Conservation (phyloP, 2,329 filamentous ascomycete species). For the Botryosphaeria dothidea region DNA sequence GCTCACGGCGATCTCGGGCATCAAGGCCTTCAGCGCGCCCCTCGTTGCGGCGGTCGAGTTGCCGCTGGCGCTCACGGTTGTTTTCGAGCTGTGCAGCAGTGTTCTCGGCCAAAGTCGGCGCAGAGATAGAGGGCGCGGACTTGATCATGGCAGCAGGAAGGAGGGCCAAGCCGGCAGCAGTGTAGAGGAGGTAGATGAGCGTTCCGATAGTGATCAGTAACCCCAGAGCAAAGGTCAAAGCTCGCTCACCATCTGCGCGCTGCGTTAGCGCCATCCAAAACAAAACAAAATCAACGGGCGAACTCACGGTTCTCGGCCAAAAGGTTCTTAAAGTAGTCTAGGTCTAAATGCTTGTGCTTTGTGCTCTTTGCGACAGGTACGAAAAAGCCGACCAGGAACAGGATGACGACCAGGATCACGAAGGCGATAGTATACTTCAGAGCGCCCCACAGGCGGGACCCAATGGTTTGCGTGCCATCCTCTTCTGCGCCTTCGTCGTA, state of each 20-base stretch:
- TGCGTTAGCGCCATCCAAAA: neutral
- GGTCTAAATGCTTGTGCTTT: conserved; percentile 65
- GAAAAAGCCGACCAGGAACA: conserved; percentile 94
- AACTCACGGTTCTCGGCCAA: conserved; percentile 74
- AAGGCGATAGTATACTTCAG: conserved; percentile 90
- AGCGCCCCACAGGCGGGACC: conserved; percentile 75
- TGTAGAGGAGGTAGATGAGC: conserved; percentile 84
- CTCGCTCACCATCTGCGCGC: conserved; percentile 74
- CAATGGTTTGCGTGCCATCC: conserved; percentile 71
- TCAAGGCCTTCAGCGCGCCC: conserved; percentile 75
- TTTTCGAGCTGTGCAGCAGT: conserved; percentile 79
- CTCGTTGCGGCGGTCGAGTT: conserved; percentile 81
- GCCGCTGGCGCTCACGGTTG: conserved; percentile 88
- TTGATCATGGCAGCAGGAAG: conserved; percentile 91
- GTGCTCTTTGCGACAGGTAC: conserved; percentile 74
- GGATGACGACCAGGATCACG: conserved; percentile 72
- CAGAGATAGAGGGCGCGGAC: conserved; percentile 82
- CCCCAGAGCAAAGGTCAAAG: conserved; percentile 84
- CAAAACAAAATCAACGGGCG: neutral
- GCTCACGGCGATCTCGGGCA: conserved; percentile 81
- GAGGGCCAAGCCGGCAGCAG: conserved; percentile 82
- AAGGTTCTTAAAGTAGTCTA: conserved; percentile 89
- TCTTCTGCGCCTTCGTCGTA: conserved; percentile 90
- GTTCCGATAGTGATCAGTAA: conserved; percentile 87
- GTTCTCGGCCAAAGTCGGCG: conserved; percentile 72